Conservation (phyloP, 345 rosid genomes). For the Melaleuca quinquenervia region DNA sequence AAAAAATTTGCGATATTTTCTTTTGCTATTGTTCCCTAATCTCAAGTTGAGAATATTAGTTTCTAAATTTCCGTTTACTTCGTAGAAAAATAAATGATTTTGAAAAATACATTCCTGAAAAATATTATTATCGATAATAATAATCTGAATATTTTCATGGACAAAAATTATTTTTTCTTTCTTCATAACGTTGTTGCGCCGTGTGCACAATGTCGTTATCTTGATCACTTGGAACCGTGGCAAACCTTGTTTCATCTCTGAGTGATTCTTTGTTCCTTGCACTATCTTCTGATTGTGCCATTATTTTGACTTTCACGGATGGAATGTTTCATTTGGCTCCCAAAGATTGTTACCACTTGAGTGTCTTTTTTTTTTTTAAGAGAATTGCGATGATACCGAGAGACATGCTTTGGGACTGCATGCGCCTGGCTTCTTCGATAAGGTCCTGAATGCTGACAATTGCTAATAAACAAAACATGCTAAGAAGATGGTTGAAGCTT, state of each 20-base stretch:
- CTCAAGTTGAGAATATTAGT: accelerated
- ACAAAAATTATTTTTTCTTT: neutral
- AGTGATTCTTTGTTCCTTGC: neutral
- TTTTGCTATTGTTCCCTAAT: accelerated
- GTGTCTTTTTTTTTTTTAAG: conserved; percentile 26
- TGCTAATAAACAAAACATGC: too few relatives aligned
- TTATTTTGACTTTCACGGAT: conserved; percentile 32
- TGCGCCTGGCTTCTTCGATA: conserved; percentile 88
- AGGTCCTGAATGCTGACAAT: conserved; percentile 73
- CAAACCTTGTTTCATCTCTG: neutral
- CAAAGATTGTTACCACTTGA: conserved; percentile 71
- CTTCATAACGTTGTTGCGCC: neutral
- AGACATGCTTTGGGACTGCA: conserved; percentile 75
- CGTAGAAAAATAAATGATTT: accelerated
- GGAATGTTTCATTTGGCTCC: conserved; percentile 88
- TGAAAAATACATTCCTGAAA: neutral
- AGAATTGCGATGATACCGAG: conserved; percentile 39
- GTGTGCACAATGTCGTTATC: neutral
- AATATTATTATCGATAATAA: neutral
- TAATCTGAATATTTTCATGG: neutral
- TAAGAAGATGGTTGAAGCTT: neutral
- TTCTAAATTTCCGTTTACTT: neutral
- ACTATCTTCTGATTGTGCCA: neutral
- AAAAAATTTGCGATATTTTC: accelerated
- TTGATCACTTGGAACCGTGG: neutral